Percentiles rank a stretch among this genome's conserved stretches.
Conservation (phyloP, 1,284 basidiomycete genomes). For the Apiotrichum gracile region DNA sequence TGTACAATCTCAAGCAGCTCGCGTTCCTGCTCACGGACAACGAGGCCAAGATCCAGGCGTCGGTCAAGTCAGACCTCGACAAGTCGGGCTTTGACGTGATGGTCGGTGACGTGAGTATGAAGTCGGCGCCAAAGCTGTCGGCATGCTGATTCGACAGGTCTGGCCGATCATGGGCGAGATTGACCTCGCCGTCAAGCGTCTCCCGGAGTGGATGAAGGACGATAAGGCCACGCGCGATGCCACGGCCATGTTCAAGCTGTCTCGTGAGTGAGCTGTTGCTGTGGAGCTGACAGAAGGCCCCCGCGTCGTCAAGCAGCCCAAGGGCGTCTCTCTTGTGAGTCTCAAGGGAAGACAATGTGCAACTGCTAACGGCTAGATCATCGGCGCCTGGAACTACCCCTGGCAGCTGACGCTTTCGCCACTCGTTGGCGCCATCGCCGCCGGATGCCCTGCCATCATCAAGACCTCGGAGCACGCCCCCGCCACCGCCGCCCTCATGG, state of each 20-base stretch:
- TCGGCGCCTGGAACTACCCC: slow-evolving; percentile 54
- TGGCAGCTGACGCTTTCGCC: slow-evolving; percentile 53
- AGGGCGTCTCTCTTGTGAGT: slow-evolving; percentile 63
- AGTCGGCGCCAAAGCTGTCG: not conserved
- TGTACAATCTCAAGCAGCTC: slow-evolving; percentile 60
- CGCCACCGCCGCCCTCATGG: slow-evolving; percentile 60
- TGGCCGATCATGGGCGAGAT: slow-evolving; percentile 57
- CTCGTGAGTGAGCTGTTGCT: slow-evolving; percentile 22
- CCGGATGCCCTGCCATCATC: slow-evolving; percentile 66
- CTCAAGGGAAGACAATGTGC: not conserved
- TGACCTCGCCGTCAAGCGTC: slow-evolving; percentile 58
- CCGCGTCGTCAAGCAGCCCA: slow-evolving; percentile 65
- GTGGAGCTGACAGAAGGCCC: slow-evolving; percentile 56
- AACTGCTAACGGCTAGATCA: slow-evolving; percentile 26
- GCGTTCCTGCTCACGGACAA: slow-evolving; percentile 61
- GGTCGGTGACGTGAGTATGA: slow-evolving; percentile 30
- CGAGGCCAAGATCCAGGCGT: slow-evolving; percentile 50
- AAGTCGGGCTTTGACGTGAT: slow-evolving; percentile 46
- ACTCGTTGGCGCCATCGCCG: slow-evolving; percentile 70
- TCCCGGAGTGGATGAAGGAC: slow-evolving; percentile 70
- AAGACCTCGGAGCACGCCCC: slow-evolving; percentile 79
- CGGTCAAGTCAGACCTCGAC: slow-evolving; percentile 55
- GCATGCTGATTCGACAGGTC: slow-evolving; percentile 18
- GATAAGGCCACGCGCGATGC: slow-evolving; percentile 57
- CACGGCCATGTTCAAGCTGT: slow-evolving; percentile 34